Conservation (phyloP, 169 alveolate genomes). For the Eimeria sp. region DNA sequence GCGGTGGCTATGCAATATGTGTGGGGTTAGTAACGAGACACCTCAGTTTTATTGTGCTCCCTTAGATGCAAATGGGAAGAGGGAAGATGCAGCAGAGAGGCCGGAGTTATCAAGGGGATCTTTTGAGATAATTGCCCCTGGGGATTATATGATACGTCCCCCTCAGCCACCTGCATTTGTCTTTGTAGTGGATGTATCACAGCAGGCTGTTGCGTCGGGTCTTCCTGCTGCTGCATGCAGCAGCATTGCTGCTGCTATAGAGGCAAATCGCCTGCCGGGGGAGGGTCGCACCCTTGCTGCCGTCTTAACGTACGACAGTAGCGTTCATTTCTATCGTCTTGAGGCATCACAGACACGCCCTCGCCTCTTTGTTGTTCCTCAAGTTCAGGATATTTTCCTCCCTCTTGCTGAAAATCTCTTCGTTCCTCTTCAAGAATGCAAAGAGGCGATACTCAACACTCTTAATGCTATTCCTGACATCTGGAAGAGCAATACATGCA, state of each 20-base stretch:
- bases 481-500: constrained; percentile 38
- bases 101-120: constrained; percentile 97
- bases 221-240: constrained; percentile 16
- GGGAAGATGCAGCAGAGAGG: constrained; percentile 93
- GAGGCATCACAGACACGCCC: constrained; percentile 91
- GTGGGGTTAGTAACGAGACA: constrained; percentile 96
- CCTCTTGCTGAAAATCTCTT: constrained; percentile 97
- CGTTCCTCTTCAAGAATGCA: constrained; percentile 90
- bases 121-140: constrained; percentile 97
- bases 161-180: constrained; percentile 98
- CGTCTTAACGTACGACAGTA: constrained; percentile 97
- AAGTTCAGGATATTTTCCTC: constrained; percentile 95
- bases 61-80: constrained; percentile 89
- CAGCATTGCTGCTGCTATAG: constrained; percentile 58
- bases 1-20: constrained; percentile 98
- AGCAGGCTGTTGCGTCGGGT: constrained; percentile 86
- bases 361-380: constrained; percentile 96
- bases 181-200: constrained; percentile 86
- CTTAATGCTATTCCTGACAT: constrained; percentile 72
- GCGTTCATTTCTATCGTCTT: constrained; percentile 96
- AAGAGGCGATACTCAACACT: constrained; percentile 34
- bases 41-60: constrained; percentile 83
- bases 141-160: constrained; percentile 98
- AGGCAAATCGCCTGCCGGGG: constrained; percentile 77
- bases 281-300: constrained; percentile 96